A percentile compares a stretch with the other conserved stretches of the same genome.
These are phyloP conservation scores for Alternaria arbusti DNA, from an alignment of 2,329 filamentous ascomycete species.

Conservation along the genomic window DNA sequence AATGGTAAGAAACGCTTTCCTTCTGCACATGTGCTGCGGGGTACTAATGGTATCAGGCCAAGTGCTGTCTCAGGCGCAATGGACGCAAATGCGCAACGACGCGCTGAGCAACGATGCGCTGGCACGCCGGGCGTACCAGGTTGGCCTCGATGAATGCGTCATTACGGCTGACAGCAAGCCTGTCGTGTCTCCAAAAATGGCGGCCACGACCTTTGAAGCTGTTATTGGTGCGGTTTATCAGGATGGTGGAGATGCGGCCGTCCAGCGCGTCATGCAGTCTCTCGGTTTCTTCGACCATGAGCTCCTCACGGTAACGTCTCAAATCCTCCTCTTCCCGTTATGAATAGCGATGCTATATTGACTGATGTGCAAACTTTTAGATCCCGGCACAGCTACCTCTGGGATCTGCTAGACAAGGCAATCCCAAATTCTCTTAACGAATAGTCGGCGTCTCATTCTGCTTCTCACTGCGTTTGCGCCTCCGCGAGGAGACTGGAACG, in stretches of 20 bases:
- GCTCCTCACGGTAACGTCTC: constrained; percentile 8
- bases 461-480: neutral
- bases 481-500: neutral
- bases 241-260: constrained; percentile 30
- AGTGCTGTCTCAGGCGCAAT: neutral
- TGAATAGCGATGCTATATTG: neutral
- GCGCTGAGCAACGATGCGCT: constrained; percentile 5
- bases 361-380: constrained; percentile 8
- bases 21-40: neutral
- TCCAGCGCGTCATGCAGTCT: constrained; percentile 5
- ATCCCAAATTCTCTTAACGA: neutral
- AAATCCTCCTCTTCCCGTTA: neutral
- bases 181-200: constrained; percentile 14
- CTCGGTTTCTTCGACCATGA: constrained; percentile 11
- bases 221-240: constrained; percentile 44
- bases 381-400: neutral
- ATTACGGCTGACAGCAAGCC: neutral
- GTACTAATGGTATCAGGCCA: neutral
- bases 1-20: constrained; percentile 2
- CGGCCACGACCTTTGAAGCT: constrained; percentile 43
- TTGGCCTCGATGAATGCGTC: constrained; percentile 8
- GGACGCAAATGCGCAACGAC: constrained; percentile 9
- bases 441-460: neutral
- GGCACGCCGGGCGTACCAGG: neutral
- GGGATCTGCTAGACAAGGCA: neutral